These are phyloP conservation scores for Syncephalastrum contaminatum DNA, from an alignment of 371 early-diverging fungal genomes.

Conservation along the genomic window DNA sequence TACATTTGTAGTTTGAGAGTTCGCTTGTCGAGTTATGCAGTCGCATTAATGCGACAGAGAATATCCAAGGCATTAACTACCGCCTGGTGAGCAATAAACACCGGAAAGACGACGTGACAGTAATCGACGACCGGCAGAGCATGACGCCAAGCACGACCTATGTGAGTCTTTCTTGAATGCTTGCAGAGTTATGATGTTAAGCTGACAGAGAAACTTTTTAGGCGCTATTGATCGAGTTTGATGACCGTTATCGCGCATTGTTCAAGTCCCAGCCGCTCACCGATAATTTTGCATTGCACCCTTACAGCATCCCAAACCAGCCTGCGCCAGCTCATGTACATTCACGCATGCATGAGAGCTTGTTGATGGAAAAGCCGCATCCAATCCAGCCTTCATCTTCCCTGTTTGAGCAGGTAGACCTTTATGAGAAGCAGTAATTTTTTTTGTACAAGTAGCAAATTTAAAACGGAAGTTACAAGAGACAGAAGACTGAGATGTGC, in stretches of 20 bases:
- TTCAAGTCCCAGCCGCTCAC: constrained; percentile 2
- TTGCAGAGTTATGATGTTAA: constrained; percentile 10
- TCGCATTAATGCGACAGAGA: constrained; percentile 48
- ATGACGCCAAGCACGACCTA: constrained; percentile 5
- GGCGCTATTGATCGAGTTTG: constrained; percentile 36
- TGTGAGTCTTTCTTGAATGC: neutral
- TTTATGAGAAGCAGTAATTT: no score
- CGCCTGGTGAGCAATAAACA: constrained; percentile 19
- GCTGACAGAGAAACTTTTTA: constrained; percentile 5
- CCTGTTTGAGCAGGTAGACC: no score
- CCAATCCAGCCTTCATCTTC: no score
- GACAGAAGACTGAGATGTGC: no score
- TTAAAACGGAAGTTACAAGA: no score
- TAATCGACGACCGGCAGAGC: constrained; percentile 1
- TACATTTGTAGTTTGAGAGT: constrained; percentile 35
- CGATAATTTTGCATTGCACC: no score
- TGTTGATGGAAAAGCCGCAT: no score
- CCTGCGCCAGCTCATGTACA: no score
- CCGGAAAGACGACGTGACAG: neutral
- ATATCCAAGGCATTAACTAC: constrained; percentile 46
- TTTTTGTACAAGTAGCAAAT: no score
- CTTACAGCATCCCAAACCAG: no score
- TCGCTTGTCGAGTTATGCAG: constrained; percentile 30
- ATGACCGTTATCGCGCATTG: constrained; percentile 36
- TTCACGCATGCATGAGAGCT: no score